Evolutionary conservation across 768 basidiomycete species (phyloP).

Genomic region (Pholiota microspora): DNA sequence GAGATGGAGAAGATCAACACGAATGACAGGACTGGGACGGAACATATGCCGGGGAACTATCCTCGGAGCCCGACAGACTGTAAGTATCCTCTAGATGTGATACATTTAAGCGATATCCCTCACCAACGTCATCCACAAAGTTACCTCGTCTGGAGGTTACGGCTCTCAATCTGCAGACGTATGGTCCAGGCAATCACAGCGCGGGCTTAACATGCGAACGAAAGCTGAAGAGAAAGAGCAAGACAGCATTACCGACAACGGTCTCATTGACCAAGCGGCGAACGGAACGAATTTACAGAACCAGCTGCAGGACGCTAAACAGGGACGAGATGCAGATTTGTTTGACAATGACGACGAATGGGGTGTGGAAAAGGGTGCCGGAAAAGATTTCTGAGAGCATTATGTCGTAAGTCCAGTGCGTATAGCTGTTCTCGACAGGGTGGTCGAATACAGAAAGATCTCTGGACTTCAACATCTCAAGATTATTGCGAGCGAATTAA

Average conservation of each 20-base stretch:
- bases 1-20: conserved; percentile 9
- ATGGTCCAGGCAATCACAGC: conserved; percentile 13
- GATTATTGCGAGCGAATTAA: too few relatives aligned
- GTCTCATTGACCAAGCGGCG: conserved; percentile 18
- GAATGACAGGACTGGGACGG: conserved; percentile 5
- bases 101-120: too few relatives aligned
- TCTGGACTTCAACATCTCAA: too few relatives aligned
- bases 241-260: not conserved
- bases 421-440: too few relatives aligned
- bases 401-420: too few relatives aligned
- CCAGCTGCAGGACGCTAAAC: conserved; percentile 16
- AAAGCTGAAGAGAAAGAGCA: not conserved
- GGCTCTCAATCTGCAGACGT: conserved; percentile 11
- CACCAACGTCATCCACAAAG: too few relatives aligned
- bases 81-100: not conserved
- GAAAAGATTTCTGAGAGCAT: conserved; percentile 21
- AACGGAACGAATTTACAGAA: conserved; percentile 11
- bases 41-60: conserved; percentile 11
- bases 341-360: conserved; percentile 10
- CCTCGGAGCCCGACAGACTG: conserved; percentile 8
- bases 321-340: conserved; percentile 11
- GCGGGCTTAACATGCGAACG: conserved; percentile 10
- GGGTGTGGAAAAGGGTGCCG: conserved; percentile 18
- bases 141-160: conserved; percentile 16
- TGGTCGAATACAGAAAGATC: too few relatives aligned